phyloP scores from a whole-genome alignment of 2,329 filamentous ascomycete genomes.

The Lasiodiplodia gonubiensis region DNA sequence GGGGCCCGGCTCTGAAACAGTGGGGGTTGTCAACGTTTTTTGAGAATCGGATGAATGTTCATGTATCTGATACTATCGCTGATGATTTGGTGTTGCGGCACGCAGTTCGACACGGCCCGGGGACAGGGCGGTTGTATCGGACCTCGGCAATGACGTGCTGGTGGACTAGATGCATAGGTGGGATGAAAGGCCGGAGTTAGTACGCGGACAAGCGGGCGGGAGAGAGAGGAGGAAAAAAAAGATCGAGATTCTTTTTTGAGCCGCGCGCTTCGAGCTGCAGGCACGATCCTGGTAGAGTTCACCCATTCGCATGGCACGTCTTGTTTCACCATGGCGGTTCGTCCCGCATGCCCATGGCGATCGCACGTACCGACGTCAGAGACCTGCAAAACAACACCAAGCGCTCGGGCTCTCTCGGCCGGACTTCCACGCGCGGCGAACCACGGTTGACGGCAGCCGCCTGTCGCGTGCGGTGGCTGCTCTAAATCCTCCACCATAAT shows the following conservation, averaged over 20 bases:
- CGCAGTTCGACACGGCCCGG: background rate
- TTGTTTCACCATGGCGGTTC: slow-evolving; percentile 19
- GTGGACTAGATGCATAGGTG: no score
- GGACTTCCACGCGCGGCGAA: background rate
- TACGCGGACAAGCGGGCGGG: background rate
- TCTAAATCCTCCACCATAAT: background rate
- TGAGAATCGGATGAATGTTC: background rate
- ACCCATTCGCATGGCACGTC: no score
- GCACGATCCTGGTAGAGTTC: background rate
- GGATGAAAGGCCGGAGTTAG: background rate
- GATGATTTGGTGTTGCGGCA: background rate
- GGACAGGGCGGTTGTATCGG: background rate
- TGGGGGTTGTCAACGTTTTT: background rate
- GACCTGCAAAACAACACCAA: background rate
- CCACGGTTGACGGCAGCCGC: background rate
- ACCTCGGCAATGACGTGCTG: slow-evolving; percentile 10
- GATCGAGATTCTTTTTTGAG: background rate
- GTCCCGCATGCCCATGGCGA: slow-evolving; percentile 1
- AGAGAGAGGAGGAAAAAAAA: background rate
- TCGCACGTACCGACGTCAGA: slow-evolving; percentile 1
- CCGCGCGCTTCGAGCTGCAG: background rate
- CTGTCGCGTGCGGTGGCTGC: background rate
- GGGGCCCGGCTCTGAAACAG: no score
- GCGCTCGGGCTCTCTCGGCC: background rate
- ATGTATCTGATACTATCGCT: background rate